A percentile compares a stretch with the other conserved stretches of the same genome.
Conservation (phyloP, 306 rosid species). For the Quillaja saponaria region DNA sequence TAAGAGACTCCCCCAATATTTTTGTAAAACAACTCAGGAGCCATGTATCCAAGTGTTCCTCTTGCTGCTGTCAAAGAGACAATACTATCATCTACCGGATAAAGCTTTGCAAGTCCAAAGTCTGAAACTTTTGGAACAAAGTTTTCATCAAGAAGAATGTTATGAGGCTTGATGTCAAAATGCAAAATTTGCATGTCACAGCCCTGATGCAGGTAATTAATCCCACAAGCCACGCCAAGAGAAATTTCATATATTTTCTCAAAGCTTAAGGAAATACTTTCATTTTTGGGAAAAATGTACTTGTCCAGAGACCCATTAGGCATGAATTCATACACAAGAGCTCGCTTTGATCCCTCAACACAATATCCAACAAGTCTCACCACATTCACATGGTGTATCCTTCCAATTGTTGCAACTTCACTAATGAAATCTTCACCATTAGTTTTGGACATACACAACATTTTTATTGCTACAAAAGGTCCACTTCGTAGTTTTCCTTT, state of each 20-base stretch:
- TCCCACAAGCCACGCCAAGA: slow-evolving; percentile 26
- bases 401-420: slow-evolving; percentile 42
- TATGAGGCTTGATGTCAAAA: slow-evolving; percentile 31
- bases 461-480: slow-evolving; percentile 28
- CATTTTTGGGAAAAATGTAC: slow-evolving; percentile 14
- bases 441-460: slow-evolving; percentile 27
- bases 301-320: slow-evolving; percentile 35
- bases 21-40: slow-evolving; percentile 16
- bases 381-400: slow-evolving; percentile 39
- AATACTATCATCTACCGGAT: slow-evolving; percentile 23
- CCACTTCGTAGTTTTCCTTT: slow-evolving; percentile 3
- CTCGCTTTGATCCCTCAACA: slow-evolving; percentile 33
- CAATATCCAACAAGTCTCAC: slow-evolving; percentile 34
- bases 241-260: slow-evolving; percentile 29
- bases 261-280: neutral
- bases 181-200: slow-evolving; percentile 34
- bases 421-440: slow-evolving; percentile 40
- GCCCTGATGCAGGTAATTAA: slow-evolving; percentile 14
- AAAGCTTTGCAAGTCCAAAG: slow-evolving; percentile 25
- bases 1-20: slow-evolving; percentile 3
- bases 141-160: slow-evolving; percentile 5
- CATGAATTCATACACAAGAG: slow-evolving; percentile 37
- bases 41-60: slow-evolving; percentile 33
- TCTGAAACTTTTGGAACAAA: slow-evolving; percentile 23
- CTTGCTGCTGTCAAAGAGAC: slow-evolving; percentile 21